These are phyloP conservation scores for Penicillium sp. DNA, from an alignment of 2,329 filamentous ascomycete genomes.

Conservation along the genomic window DNA sequence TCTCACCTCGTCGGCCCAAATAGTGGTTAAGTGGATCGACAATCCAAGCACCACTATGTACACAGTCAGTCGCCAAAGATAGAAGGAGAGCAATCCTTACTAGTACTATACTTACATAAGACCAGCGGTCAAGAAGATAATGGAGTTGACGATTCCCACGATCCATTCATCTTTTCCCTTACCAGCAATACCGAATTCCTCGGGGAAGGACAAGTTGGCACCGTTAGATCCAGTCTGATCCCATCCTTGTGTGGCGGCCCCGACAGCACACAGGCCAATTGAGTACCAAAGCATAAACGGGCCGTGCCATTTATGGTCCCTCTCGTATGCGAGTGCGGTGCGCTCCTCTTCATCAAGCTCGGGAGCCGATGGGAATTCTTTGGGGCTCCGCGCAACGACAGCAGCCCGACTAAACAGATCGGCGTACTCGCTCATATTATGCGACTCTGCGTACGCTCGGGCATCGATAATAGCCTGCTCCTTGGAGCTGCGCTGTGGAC, in stretches of 20 bases:
- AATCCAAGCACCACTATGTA: conserved; percentile 57
- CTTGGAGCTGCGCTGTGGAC: conserved; percentile 31
- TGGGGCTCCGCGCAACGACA: conserved; percentile 36
- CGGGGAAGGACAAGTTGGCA: conserved; percentile 52
- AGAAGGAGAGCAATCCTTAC: conserved; percentile 47
- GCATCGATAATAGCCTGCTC: conserved; percentile 37
- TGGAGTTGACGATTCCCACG: conserved; percentile 64
- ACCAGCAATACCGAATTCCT: conserved; percentile 45
- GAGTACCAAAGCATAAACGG: conserved; percentile 48
- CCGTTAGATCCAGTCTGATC: conserved; percentile 57
- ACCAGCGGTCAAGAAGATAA: conserved; percentile 42
- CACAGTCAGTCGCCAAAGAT: conserved; percentile 22
- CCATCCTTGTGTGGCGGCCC: conserved; percentile 53
- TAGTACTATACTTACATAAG: conserved; percentile 12
- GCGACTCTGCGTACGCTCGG: conserved; percentile 27
- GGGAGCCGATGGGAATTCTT: conserved; percentile 29
- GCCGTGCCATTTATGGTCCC: conserved; percentile 50
- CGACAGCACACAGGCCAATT: conserved; percentile 51
- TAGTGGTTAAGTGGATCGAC: conserved; percentile 63
- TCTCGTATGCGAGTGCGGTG: conserved; percentile 46
- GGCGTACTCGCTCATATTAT: conserved; percentile 39
- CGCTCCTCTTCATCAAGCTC: conserved; percentile 45
- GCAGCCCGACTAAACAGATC: conserved; percentile 39
- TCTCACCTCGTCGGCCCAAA: conserved; percentile 61
- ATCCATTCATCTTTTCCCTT: conserved; percentile 52